Evolutionary conservation across 2,329 filamentous ascomycete genomes (phyloP).

Genomic region (Helminthosporium solani): DNA sequence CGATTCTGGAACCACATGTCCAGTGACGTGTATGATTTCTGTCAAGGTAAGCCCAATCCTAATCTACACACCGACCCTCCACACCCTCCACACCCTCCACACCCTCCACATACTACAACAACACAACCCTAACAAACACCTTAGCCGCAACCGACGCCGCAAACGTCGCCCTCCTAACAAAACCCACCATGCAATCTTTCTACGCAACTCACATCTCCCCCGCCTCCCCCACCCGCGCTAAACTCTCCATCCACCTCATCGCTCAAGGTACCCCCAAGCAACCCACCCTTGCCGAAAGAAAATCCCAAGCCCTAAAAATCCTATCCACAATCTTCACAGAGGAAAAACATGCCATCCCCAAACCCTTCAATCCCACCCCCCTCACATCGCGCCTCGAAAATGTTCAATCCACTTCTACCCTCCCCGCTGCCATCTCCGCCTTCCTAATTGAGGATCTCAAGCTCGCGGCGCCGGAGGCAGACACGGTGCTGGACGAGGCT

Average conservation of each 20-base stretch:
- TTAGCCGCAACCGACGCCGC: conserved; percentile 74
- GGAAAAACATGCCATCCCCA: conserved; percentile 48
- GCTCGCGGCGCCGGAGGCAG: conserved; percentile 52
- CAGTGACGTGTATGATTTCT: conserved; percentile 86
- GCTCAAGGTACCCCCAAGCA: conserved; percentile 61
- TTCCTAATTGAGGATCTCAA: conserved; percentile 49
- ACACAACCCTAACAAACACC: background rate
- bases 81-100: background rate
- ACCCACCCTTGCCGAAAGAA: conserved; percentile 46
- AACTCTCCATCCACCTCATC: conserved; percentile 78
- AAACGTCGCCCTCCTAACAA: conserved; percentile 71
- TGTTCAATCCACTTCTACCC: conserved; percentile 49
- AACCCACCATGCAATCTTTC: conserved; percentile 77
- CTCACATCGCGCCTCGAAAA: conserved; percentile 49
- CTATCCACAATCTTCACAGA: conserved; percentile 50
- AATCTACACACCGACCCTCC: background rate
- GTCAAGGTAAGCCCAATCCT: conserved; percentile 65
- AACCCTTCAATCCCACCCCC: conserved; percentile 31
- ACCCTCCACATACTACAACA: background rate
- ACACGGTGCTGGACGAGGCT: conserved; percentile 52
- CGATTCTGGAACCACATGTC: conserved; percentile 84
- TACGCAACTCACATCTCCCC: conserved; percentile 76
- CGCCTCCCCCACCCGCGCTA: conserved; percentile 70
- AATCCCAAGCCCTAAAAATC: conserved; percentile 40
- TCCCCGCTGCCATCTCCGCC: conserved; percentile 53